Evolutionary conservation across 208 protist genomes (phyloP), one percentile per base, ranked within the genome.

Genomic region (Vickermania spadyakhi): DNA sequence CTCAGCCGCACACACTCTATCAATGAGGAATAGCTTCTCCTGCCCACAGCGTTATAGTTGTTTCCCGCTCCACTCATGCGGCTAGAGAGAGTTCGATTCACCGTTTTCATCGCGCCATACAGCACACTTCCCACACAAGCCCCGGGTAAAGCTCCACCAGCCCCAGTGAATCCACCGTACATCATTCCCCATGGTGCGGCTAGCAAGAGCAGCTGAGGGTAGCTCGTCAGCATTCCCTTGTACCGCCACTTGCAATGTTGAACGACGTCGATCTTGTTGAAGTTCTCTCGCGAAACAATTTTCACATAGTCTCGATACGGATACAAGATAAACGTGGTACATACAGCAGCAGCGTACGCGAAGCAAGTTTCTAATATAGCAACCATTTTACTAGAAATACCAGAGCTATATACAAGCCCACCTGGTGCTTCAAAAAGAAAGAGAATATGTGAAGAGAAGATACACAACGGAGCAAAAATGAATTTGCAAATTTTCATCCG

Each of bases 261-360:
- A 28, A 59, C 65, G n/a, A 66, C 55, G 28, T 81, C 60, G 52
- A 56, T 41, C 23, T 51, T 68, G 7, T 58, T 65, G 28, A 59
- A 54, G 28, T 31, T 18, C 3, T 58, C 29, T 31, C 75, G 26
- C 30, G 70, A 62, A 52, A 86, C 82, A 0, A 64, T 29, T 56
- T 96, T 96, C 2, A 79, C 76, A 26, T 84, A 87, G 61, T 96
- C 89, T 13, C 89, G 73, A 62, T 93, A 96, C 2, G 89, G 89
- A 51, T 93, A 96, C 3, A 93, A 65, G 21, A 70, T 60, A 45
- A 93, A 83, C 7, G 83, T 79, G 14, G 79, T 85, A 5, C 71
- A 41, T 25, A 77, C 54, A 58, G 70, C 89, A 31, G 83, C 69
- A 28, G 54, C 61, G 64, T 95, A 95, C 0, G 81, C 83, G 3